Base-by-base conservation (phyloP, 352 stramenopile species). In the Phytophthora rubi region DNA sequence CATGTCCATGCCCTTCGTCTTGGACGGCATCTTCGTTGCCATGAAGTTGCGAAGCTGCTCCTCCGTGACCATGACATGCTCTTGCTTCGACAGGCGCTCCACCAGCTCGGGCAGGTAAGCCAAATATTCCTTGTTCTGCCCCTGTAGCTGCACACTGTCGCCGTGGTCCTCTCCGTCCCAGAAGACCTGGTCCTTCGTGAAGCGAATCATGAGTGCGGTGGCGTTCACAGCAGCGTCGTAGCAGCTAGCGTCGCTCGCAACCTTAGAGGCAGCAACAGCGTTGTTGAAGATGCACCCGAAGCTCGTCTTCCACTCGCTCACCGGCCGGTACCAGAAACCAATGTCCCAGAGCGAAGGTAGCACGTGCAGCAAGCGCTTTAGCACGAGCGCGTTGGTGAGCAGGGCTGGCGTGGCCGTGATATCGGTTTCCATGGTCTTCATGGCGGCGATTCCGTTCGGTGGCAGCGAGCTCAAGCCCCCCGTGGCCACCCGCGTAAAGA, bases 121-220 rank as follows among this genome's bases (percentile, higher is more conserved):
- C 61, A 88, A 37, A 39, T 80, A 89, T 18, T 56, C 71, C 13
- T 61, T 68, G 66, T 70, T 62, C 30, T 63, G 54, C 13, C 65
- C 48, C 47, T 78, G 70, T 4, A 72, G n/a, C 30, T 72, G 33
- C 23, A 63, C 68, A 18, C 53, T 70, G 48, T 80, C 68, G 26
- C 70, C 71, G 26, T 71, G 35, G 70, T 86, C 77, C 37, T 76
- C 56, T 53, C 81, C 79, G 45, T 80, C 66, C 45, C 73, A 42
- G 39, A 91, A 91, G 33, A 86, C 76, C 16, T 74, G 79, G 73
- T 91, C 81, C 63, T 91, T 91, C n/a, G 77, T 91, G 73, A 91
- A 91, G 30, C 83, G 83, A 45, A 89, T 76, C 26, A 86, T 76
- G 3, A 77, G 77, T 59, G 83, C 74, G 13, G 83, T 89, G 4